phyloP scores from a whole-genome alignment of 2,329 filamentous ascomycete species.

The Parafenestella ontariensis region DNA sequence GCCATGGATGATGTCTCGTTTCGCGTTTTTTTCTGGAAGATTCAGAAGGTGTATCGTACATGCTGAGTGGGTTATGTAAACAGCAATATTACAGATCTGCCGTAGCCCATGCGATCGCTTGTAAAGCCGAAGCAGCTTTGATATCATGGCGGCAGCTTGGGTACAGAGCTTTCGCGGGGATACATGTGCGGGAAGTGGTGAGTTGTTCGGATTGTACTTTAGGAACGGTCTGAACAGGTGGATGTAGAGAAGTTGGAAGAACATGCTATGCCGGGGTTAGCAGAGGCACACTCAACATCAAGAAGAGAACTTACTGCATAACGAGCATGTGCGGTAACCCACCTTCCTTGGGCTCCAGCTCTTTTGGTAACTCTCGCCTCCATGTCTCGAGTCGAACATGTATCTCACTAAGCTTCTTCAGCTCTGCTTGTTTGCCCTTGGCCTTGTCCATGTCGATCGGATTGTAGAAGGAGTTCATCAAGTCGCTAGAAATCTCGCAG shows the following conservation, averaged over 20 bases:
- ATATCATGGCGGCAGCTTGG: slow-evolving; percentile 86
- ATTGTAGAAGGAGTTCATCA: slow-evolving; percentile 90
- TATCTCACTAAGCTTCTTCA: slow-evolving; percentile 91
- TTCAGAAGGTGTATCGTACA: slow-evolving; percentile 95
- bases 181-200: slow-evolving; percentile 83
- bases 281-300: background rate
- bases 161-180: slow-evolving; percentile 92
- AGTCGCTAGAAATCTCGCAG: slow-evolving; percentile 91
- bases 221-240: slow-evolving; percentile 95
- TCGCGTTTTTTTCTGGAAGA: slow-evolving; percentile 88
- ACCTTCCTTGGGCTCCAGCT: slow-evolving; percentile 88
- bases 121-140: slow-evolving; percentile 92
- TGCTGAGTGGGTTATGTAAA: slow-evolving; percentile 93
- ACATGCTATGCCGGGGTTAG: slow-evolving; percentile 73
- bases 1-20: slow-evolving; percentile 87
- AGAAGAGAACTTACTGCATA: slow-evolving; percentile 76
- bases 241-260: slow-evolving; percentile 94
- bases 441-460: slow-evolving; percentile 68
- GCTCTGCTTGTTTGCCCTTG: slow-evolving; percentile 78
- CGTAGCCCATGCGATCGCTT: slow-evolving; percentile 89
- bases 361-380: slow-evolving; percentile 81
- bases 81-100: slow-evolving; percentile 94
- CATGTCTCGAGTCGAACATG: slow-evolving; percentile 90
- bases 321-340: slow-evolving; percentile 82
- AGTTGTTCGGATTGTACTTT: slow-evolving; percentile 82